Conservation (phyloP, 169 alveolate species). For the Amoebophrya sp. region DNA sequence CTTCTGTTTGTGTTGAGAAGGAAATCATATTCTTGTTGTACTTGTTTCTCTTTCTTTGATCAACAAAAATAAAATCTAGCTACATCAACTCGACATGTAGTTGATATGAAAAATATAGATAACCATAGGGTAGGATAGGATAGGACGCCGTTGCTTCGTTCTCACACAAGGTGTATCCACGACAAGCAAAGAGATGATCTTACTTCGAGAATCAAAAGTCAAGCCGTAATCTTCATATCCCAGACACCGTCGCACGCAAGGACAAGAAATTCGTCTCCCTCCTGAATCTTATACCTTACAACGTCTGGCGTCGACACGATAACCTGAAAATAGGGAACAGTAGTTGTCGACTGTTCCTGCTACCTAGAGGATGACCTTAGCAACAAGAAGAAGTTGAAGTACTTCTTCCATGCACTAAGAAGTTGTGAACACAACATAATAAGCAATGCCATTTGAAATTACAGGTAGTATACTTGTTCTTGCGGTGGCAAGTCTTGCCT, state of each 20-base stretch:
- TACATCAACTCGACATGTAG: too few relatives aligned
- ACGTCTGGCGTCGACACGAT: conserved; percentile 80
- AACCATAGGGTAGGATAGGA: too few relatives aligned
- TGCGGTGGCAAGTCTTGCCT: conserved; percentile 57
- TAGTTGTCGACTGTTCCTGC: conserved; percentile 41
- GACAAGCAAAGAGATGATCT: too few relatives aligned
- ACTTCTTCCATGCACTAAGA: not conserved
- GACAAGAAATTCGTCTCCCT: conserved; percentile 69
- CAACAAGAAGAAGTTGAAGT: not conserved
- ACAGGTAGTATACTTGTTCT: not conserved
- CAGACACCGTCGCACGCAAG: conserved; percentile 90
- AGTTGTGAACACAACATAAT: not conserved
- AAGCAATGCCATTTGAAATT: not conserved
- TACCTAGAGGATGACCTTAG: not conserved
- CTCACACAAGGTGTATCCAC: too few relatives aligned
- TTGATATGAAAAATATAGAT: too few relatives aligned
- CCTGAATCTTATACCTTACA: conserved; percentile 52
- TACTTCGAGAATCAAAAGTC: too few relatives aligned
- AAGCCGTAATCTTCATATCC: conserved; percentile 68
- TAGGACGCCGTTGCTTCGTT: too few relatives aligned
- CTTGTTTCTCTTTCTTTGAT: too few relatives aligned
- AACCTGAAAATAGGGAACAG: too few relatives aligned
- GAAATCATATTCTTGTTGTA: too few relatives aligned
- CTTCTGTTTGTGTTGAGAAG: too few relatives aligned
- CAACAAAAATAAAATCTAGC: too few relatives aligned